Evolutionary conservation across 805 yeast species (phyloP), one percentile per base, ranked within the genome.

Genomic region (Candida gorgasii): DNA sequence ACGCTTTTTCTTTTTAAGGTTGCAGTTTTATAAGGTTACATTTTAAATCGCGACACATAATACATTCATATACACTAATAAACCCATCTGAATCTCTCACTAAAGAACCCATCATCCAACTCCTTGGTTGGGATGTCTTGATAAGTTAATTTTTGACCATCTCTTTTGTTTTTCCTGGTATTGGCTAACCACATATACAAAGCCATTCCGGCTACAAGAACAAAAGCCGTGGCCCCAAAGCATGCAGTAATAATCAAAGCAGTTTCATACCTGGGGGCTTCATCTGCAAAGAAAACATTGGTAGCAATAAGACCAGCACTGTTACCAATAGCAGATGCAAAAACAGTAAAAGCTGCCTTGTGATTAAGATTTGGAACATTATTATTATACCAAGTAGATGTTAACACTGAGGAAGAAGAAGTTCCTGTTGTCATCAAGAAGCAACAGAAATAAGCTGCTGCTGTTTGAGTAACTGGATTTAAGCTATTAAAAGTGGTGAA

Each of bases 351-450:
- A 13, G 72, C 73, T 8, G 69, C 76, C 42, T 78, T 65, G 31
- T 75, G 57, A 39, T 65, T 67, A 41, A 63, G 71, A 43, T 71
- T 70, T 4, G 78, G 76, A 2, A 70, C 70, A 44, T 75, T 75
- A 52, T 75, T 74, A 41, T 67, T 72, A 48, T 72, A 75, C 79
- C 79, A 75, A 1, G 78, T 70, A 1, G 78, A 72, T 1, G 75
- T 69, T 31, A 74, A 55, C 5, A 74, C 79, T 2, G 78, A 73
- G 2, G 76, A 69, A 9, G 76, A 73, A 3, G 73, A 61, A 8
- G 72, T 65, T 18, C 79, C 79, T 8, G 78, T 67, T 3, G 76
- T 69, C 77, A 75, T 73, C 43, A 71, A 58, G 54, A 71, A 71
- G 44, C 72, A 65, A 2, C 73, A 60, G 48, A 70, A 68, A 48